Evolutionary conservation across 108 stramenopile species (phyloP), one percentile per base, ranked within the genome.

Genomic region (Skeletonema marinoi): DNA sequence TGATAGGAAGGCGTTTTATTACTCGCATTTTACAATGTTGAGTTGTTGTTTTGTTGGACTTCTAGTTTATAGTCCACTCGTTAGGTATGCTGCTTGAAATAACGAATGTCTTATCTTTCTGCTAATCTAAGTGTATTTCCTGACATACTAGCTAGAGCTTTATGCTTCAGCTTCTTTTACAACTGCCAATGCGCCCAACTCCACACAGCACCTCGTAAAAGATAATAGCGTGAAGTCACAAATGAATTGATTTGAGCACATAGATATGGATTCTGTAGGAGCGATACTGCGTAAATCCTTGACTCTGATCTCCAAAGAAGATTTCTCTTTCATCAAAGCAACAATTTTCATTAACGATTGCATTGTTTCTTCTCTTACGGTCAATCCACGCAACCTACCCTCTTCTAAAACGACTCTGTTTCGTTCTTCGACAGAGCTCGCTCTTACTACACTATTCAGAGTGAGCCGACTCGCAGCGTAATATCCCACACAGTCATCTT

Each of bases 121-220:
- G 3, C 10, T 41, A 0, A n/a, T 46, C 4, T 4, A 2, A n/a
- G 16, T n/a, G 16, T n/a, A 46, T 46, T 3, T 16, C 1, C 16
- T 46, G 44, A n/a, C 44, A 46, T n/a, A n/a, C n/a, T n/a, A n/a
- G n/a, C n/a, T n/a, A n/a, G 14, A 46, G 0, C 13, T 11, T 46
- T 41, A 41, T 41, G 39, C 39, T 46, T n/a, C 3, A n/a, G 44
- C 35, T 36, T 36, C 7, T 13, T 39, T 7, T 13, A 80, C 86
- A 16, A 93, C 41, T 13, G 89, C 88, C 71, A 91, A 70, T 30
- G 91, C 93, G 54, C 93, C 93, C 31, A 92, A 62, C 66, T 87
- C 88, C 11, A 94, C 91, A 41, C 88, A 90, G 50, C 86, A 88
- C 46, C 88, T 86, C n/a, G 88, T 90, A 54, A 92, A 82, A 16